phyloP scores from a whole-genome alignment of 768 basidiomycete genomes.

The Mycena sanguinolenta region DNA sequence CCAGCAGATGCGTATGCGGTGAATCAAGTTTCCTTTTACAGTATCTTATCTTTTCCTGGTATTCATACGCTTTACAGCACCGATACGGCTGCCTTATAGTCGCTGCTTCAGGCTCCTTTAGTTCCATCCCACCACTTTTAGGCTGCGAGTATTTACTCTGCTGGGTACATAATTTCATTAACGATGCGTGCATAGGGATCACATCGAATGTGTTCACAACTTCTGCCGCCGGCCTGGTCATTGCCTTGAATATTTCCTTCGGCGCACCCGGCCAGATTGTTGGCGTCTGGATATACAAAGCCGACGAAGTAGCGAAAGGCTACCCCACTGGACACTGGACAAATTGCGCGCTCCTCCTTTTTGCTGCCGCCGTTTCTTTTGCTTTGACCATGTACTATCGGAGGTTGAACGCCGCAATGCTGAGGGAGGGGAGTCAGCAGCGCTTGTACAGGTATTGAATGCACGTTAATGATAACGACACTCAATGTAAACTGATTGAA shows the following conservation, averaged over 20 bases:
- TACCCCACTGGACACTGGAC: constrained; percentile 53
- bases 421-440: constrained; percentile 6
- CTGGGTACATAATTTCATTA: too few species aligned
- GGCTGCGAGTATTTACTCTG: too few species aligned
- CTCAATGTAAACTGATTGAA: background rate
- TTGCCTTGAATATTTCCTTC: constrained; percentile 48
- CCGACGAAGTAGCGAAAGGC: constrained; percentile 42
- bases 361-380: constrained; percentile 28
- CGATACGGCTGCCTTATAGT: constrained; percentile 51
- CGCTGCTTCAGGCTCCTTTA: constrained; percentile 49
- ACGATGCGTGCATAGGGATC: too few species aligned
- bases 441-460: background rate
- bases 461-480: background rate
- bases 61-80: background rate
- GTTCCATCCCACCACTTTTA: constrained; percentile 48
- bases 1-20: constrained; percentile 27
- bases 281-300: constrained; percentile 41
- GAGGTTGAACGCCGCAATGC: background rate
- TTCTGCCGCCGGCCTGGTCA: constrained; percentile 40
- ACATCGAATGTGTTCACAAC: constrained; percentile 49
- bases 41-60: background rate
- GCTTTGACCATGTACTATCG: constrained; percentile 20
- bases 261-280: constrained; percentile 54
- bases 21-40: background rate
- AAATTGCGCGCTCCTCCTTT: constrained; percentile 47